Evolutionary conservation across 257 asterid species (phyloP).

Genomic region (Orobanche coerulescens): DNA sequence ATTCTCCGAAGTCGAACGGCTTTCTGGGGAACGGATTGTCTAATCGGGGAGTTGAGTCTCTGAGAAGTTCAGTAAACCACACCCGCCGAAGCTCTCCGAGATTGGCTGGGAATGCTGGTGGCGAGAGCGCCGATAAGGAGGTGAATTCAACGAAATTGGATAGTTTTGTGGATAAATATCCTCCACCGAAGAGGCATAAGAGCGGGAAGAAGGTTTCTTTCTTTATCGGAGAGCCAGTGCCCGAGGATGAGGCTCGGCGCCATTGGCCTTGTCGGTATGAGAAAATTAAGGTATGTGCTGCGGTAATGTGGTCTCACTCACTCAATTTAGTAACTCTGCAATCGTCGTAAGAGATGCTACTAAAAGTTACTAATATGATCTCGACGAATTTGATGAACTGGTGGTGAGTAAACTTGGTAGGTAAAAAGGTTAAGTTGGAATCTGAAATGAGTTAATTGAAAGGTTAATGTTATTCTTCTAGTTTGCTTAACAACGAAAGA

Average conservation of each 20-base stretch:
- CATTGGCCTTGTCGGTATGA: slow-evolving; percentile 43
- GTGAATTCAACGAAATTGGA: slow-evolving; percentile 12
- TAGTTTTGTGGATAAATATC: slow-evolving; percentile 19
- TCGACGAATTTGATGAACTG: neutral
- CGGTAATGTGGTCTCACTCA: slow-evolving; percentile 1
- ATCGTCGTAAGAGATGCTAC: neutral
- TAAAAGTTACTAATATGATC: neutral
- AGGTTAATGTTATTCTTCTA: neutral
- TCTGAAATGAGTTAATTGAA: neutral
- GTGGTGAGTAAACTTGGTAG: neutral
- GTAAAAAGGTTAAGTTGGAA: neutral
- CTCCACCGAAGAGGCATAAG: slow-evolving; percentile 29
- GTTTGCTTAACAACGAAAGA: neutral
- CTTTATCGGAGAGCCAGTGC: slow-evolving; percentile 35
- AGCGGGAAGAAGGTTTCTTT: slow-evolving; percentile 18
- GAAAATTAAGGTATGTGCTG: slow-evolving; percentile 27
- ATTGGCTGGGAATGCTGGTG: slow-evolving; percentile 28
- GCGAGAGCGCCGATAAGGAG: slow-evolving; percentile 11
- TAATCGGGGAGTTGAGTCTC: slow-evolving; percentile 18
- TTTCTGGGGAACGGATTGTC: slow-evolving; percentile 1
- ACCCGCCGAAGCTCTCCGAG: slow-evolving; percentile 30
- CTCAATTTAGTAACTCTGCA: neutral
- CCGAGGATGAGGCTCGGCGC: slow-evolving; percentile 35
- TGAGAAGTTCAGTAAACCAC: slow-evolving; percentile 20
- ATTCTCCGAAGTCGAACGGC: slow-evolving; percentile 18